Conservation (phyloP, 2,329 filamentous ascomycete genomes). For the Trichophyton simii region DNA sequence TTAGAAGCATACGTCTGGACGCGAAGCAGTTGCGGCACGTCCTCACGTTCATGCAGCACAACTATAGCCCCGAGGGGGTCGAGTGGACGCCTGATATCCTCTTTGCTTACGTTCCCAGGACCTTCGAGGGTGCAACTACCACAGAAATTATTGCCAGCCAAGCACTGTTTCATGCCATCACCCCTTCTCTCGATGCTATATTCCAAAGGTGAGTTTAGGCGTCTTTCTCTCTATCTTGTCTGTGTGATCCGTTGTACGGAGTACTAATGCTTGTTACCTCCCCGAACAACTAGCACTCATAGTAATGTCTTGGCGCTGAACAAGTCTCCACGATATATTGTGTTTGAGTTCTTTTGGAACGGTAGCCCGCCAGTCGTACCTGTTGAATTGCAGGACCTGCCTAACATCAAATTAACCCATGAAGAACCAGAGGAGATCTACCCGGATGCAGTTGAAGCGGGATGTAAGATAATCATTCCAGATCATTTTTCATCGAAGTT, state of each 20-base stretch:
- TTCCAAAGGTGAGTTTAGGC: not conserved
- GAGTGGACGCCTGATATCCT: not conserved
- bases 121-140: not conserved
- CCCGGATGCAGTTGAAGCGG: not conserved
- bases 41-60: not conserved
- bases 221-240: too few relatives aligned
- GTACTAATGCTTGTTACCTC: not conserved
- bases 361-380: not conserved
- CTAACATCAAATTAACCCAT: not conserved
- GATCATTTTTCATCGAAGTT: not conserved
- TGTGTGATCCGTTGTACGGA: too few relatives aligned
- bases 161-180: not conserved
- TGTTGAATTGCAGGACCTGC: not conserved
- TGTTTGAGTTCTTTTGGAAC: not conserved
- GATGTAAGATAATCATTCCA: not conserved
- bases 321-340: not conserved
- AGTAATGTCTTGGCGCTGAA: not conserved
- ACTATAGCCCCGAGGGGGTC: not conserved
- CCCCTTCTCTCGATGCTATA: not conserved
- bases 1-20: not conserved
- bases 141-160: not conserved
- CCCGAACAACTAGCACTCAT: not conserved
- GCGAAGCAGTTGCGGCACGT: not conserved
- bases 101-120: not conserved
- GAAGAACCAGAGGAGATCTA: not conserved